phyloP scores from a whole-genome alignment of 1,139 yeast species.

The Meyerozyma smithsonii region DNA sequence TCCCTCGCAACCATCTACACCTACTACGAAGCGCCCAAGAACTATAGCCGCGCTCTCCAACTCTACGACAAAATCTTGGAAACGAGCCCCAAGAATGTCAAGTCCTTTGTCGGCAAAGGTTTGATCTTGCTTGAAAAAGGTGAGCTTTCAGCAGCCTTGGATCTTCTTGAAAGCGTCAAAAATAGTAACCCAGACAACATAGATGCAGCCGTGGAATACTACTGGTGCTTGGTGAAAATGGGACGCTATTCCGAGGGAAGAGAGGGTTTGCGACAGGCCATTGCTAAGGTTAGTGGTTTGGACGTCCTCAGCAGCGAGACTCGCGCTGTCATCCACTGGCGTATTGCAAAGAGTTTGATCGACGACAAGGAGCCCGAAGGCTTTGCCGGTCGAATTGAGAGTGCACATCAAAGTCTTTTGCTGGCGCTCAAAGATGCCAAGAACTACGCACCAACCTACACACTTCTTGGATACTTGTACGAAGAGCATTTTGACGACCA shows the following conservation, averaged over 20 bases:
- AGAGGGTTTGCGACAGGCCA: constrained; percentile 38
- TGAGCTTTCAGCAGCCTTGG: constrained; percentile 49
- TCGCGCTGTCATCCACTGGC: constrained; percentile 63
- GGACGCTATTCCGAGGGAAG: constrained; percentile 54
- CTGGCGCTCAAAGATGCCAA: constrained; percentile 60
- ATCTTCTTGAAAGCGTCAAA: constrained; percentile 48
- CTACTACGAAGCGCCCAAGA: constrained; percentile 85
- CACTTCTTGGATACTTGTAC: constrained; percentile 74
- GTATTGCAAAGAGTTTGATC: constrained; percentile 59
- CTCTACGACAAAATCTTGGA: constrained; percentile 61
- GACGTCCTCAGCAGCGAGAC: constrained; percentile 50
- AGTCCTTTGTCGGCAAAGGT: constrained; percentile 80
- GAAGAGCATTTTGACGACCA: constrained; percentile 52
- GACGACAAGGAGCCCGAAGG: constrained; percentile 17
- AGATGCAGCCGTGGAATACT: constrained; percentile 63
- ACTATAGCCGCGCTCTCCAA: constrained; percentile 68
- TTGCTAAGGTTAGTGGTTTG: constrained; percentile 42
- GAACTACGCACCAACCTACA: constrained; percentile 69
- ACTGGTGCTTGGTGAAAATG: constrained; percentile 71
- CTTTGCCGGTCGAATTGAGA: neutral
- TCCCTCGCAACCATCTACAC: constrained; percentile 75
- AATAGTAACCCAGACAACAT: constrained; percentile 47
- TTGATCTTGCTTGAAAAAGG: constrained; percentile 67
- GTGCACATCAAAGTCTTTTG: constrained; percentile 50
- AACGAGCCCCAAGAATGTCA: constrained; percentile 45